These are phyloP conservation scores for Annulohypoxylon truncatum DNA, from an alignment of 2,329 filamentous ascomycete genomes.

Conservation along the genomic window DNA sequence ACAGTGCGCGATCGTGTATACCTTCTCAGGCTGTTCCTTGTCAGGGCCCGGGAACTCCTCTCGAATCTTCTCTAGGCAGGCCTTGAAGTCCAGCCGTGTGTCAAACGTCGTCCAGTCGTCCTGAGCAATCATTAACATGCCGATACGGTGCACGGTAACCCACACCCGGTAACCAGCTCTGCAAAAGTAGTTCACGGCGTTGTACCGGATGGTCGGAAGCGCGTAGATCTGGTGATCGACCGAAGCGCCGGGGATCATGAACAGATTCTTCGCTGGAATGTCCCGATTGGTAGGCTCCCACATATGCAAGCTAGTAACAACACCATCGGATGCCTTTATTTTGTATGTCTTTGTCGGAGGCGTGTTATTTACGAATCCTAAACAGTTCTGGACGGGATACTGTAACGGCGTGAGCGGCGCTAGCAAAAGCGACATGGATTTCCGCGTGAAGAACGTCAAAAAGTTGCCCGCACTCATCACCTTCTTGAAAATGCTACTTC, in stretches of 20 bases:
- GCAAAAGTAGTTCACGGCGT: slow-evolving; percentile 72
- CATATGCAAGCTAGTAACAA: slow-evolving; percentile 65
- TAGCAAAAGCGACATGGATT: slow-evolving; percentile 65
- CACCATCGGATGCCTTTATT: slow-evolving; percentile 64
- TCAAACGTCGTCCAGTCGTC: slow-evolving; percentile 70
- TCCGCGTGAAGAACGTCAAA: slow-evolving; percentile 66
- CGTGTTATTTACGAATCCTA: slow-evolving; percentile 65
- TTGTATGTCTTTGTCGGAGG: slow-evolving; percentile 56
- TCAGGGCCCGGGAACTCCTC: slow-evolving; percentile 48
- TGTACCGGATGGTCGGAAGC: slow-evolving; percentile 71
- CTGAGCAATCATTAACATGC: slow-evolving; percentile 61
- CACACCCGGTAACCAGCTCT: slow-evolving; percentile 70
- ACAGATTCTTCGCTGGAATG: slow-evolving; percentile 60
- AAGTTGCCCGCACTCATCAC: slow-evolving; percentile 61
- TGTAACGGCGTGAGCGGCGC: slow-evolving; percentile 67
- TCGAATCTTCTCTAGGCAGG: slow-evolving; percentile 66
- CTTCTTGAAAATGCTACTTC: slow-evolving; percentile 59
- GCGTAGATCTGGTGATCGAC: slow-evolving; percentile 73
- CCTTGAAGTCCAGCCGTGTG: slow-evolving; percentile 68
- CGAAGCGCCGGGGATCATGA: slow-evolving; percentile 71
- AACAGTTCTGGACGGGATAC: slow-evolving; percentile 61
- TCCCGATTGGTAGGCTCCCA: slow-evolving; percentile 63
- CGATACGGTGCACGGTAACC: slow-evolving; percentile 68
- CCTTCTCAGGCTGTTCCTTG: slow-evolving; percentile 42
- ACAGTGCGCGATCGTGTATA: slow-evolving; percentile 72